Percentiles rank a stretch among this genome's conserved stretches.
phyloP scores from a whole-genome alignment of 345 rosid genomes.

The Geranium rotundifolium region DNA sequence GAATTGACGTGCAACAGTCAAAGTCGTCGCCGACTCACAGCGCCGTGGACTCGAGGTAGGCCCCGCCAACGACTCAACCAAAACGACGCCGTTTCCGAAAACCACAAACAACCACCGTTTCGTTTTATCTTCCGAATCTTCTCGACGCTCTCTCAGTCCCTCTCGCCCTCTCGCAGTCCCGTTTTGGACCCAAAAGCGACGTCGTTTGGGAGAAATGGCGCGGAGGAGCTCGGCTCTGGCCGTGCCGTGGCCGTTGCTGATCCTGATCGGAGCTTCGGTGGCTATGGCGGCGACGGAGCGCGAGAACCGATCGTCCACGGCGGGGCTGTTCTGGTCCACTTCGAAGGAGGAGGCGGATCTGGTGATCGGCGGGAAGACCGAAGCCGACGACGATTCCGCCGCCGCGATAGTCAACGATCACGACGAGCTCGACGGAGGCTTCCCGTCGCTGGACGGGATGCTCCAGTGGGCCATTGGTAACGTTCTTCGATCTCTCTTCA shows the following conservation, averaged over 20 bases:
- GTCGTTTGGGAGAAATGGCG: background rate
- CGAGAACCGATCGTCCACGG: slow-evolving; percentile 32
- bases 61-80: background rate
- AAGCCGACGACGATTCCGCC: slow-evolving; percentile 19
- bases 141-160: background rate
- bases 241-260: slow-evolving; percentile 5
- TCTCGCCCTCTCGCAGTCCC: background rate
- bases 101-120: background rate
- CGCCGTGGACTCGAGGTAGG: background rate
- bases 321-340: slow-evolving; percentile 50
- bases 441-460: slow-evolving; percentile 86
- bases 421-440: slow-evolving; percentile 69
- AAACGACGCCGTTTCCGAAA: too few species aligned
- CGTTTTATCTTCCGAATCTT: background rate
- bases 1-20: background rate
- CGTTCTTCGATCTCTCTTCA: background rate
- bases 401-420: slow-evolving; percentile 28
- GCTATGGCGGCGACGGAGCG: slow-evolving; percentile 22
- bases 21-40: background rate
- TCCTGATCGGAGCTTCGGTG: background rate
- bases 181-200: background rate
- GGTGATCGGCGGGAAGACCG: slow-evolving; percentile 10
- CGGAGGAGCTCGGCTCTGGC: background rate
- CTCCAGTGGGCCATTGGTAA: slow-evolving; percentile 93
- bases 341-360: slow-evolving; percentile 47